Evolutionary conservation across 129 eudicot species (phyloP), one percentile per base, ranked within the genome.

Genomic region (Lactuca sativa): DNA sequence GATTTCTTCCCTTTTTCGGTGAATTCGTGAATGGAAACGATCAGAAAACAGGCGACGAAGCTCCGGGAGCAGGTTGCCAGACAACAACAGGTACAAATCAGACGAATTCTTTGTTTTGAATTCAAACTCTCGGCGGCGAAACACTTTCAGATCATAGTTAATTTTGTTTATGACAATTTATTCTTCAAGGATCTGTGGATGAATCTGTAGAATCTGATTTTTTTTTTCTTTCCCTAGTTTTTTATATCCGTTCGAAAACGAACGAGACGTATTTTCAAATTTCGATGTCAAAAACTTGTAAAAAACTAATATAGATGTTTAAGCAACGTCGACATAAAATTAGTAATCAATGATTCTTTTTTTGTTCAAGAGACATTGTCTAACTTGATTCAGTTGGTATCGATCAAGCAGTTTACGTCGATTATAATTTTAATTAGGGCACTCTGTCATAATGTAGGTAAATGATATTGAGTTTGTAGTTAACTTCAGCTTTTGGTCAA

Each of bases 61-160:
- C 87, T 89, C 80, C 80, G 91, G 53, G 96, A 89, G 74, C 96
- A 89, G 73, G 96, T 89, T 62, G 91, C 96, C 36, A 82, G 83
- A 76, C 96, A 85, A 56, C 95, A 88, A 30, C 95, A 88, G 82
- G 96, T 82, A 78, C 60, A 37, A 37, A 68, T 49, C 52, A 16
- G 17, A 33, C 57, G 57, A 30, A 0, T 70, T 9, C 7, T 57
- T 61, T 51, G 52, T 14, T 61, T 30, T 34, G 40, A 9, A 17
- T 60, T 11, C 6, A 66, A 65, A 57, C 49, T 41, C 58, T 36
- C 44, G 43, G 33, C 60, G n/a, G 34, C 31, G 12, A 18, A 69
- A 30, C 14, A 47, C 11, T 66, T 2, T 59, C 40, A 38, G 60
- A 79, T 73, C 69, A 14, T 51, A 52, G 68, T 31, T 51, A 13